Percentiles rank a stretch among this genome's conserved stretches.
phyloP scores from a whole-genome alignment of 495 filamentous ascomycete species.

The Neurospora intermedia region DNA sequence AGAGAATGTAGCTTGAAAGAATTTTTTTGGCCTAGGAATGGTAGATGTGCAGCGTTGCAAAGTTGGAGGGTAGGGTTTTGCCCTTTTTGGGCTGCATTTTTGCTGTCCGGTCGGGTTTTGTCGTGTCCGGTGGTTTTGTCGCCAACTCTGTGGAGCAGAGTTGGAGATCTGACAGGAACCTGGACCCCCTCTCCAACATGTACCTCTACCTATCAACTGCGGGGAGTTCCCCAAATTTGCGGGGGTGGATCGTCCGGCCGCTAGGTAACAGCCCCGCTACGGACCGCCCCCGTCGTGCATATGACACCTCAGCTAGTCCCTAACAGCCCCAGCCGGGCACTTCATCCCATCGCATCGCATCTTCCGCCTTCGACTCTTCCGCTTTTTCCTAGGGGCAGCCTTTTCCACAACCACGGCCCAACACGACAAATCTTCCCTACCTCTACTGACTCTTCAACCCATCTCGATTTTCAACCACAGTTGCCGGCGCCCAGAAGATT shows the following conservation, averaged over 20 bases:
- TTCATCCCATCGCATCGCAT: background rate
- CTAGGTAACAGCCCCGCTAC: background rate
- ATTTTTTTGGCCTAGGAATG: too few relatives aligned
- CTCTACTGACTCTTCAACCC: slow-evolving; percentile 24
- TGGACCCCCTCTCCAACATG: too few relatives aligned
- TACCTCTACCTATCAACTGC: background rate
- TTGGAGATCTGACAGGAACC: too few relatives aligned
- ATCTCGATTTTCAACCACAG: slow-evolving; percentile 18
- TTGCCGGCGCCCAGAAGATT: slow-evolving; percentile 44
- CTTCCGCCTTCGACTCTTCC: background rate
- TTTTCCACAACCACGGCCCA: background rate
- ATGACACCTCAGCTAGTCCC: too few relatives aligned
- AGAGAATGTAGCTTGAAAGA: too few relatives aligned
- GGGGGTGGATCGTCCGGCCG: background rate
- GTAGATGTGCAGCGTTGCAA: too few relatives aligned
- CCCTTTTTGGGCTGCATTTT: too few relatives aligned
- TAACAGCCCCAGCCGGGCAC: background rate
- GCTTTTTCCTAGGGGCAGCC: background rate
- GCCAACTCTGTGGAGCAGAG: too few relatives aligned
- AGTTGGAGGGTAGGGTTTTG: too few relatives aligned
- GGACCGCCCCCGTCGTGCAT: background rate
- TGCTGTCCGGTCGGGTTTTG: too few relatives aligned
- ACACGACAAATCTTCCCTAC: slow-evolving; percentile 20
- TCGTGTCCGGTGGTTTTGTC: too few relatives aligned
- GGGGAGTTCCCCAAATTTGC: background rate